A percentile compares a stretch with the other conserved stretches of the same genome.
These are phyloP conservation scores for Saccharum spontaneum DNA, from an alignment of 176 grass and related monocot genomes.

Conservation along the genomic window DNA sequence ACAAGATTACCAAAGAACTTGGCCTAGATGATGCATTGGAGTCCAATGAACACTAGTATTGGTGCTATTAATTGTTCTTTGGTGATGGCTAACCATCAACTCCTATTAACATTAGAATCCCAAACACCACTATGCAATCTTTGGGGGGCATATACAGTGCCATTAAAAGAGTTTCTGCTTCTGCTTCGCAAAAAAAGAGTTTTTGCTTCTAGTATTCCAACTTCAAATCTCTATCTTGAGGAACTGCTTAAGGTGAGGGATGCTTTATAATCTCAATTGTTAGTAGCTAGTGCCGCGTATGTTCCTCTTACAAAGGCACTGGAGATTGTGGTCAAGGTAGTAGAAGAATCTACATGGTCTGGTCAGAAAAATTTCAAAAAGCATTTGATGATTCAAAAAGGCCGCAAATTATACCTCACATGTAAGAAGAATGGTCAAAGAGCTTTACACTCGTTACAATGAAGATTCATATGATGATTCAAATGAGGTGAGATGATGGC, in stretches of 20 bases:
- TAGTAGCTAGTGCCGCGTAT: background rate
- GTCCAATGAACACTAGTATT: background rate
- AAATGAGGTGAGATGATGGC: no score
- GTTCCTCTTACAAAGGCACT: background rate
- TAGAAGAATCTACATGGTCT: background rate
- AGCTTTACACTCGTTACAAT: no score
- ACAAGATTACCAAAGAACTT: no score
- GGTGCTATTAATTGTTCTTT: background rate
- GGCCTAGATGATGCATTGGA: background rate
- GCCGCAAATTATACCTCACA: rapidly evolving
- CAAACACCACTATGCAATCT: background rate
- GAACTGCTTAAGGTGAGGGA: background rate
- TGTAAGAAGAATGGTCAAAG: background rate
- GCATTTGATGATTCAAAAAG: background rate
- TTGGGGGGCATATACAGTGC: background rate
- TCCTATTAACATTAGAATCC: no score
- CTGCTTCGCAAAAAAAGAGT: no score
- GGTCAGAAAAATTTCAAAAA: background rate
- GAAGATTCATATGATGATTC: background rate
- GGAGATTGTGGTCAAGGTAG: rapidly evolving
- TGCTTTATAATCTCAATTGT: background rate
- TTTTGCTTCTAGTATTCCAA: background rate
- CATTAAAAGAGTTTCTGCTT: background rate
- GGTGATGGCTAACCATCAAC: no score
- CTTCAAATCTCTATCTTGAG: background rate